Conservation (phyloP, 495 filamentous ascomycete species). For the Venustampulla echinocandica region DNA sequence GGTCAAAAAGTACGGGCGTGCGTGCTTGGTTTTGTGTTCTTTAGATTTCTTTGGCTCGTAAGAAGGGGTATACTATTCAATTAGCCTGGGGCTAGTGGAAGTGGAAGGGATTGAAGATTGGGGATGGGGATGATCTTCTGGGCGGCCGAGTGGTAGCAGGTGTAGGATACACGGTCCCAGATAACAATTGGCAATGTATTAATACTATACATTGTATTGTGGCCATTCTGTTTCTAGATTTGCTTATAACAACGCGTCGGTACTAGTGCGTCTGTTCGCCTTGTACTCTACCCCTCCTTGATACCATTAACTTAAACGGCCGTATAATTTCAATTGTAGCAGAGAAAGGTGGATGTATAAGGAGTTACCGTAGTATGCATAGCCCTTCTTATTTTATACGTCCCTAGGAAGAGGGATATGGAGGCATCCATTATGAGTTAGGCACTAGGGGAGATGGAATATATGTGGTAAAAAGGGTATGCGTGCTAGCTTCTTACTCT, state of each 20-base stretch:
- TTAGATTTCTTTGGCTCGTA: conserved; percentile 23
- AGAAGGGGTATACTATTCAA: conserved; percentile 12
- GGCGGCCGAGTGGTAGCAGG: conserved; percentile 15
- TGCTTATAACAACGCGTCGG: not conserved
- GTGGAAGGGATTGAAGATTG: conserved; percentile 1
- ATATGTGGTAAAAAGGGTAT: too few relatives aligned
- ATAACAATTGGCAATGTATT: conserved; percentile 12
- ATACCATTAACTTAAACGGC: too few relatives aligned
- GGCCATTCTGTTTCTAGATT: not conserved
- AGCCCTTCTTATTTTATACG: too few relatives aligned
- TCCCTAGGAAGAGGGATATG: too few relatives aligned
- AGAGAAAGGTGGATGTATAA: too few relatives aligned
- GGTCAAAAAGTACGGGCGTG: conserved; percentile 18
- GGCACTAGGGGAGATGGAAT: too few relatives aligned
- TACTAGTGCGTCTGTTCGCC: not conserved
- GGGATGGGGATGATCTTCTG: too few relatives aligned
- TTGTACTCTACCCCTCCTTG: too few relatives aligned
- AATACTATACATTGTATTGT: not conserved
- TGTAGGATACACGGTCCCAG: conserved; percentile 21
- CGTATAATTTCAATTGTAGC: too few relatives aligned
- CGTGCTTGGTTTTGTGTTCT: conserved; percentile 8
- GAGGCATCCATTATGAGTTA: too few relatives aligned
- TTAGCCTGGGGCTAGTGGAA: not conserved
- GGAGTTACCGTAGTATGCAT: too few relatives aligned
- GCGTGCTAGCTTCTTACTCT: too few relatives aligned